phyloP scores from a whole-genome alignment of 495 filamentous ascomycete species.

The Aspergillus heteromorphus region DNA sequence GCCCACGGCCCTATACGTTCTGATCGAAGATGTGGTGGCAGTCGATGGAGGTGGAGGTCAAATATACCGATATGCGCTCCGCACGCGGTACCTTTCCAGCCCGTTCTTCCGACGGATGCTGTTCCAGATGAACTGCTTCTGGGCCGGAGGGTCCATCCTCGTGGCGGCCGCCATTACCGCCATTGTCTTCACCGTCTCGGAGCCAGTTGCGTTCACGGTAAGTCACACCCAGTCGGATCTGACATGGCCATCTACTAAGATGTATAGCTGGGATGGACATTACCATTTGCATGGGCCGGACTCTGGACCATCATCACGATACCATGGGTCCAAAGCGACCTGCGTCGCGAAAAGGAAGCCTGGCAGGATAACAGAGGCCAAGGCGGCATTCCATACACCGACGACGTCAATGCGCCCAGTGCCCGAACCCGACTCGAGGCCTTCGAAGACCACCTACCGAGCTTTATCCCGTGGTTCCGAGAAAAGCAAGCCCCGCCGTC shows the following conservation, averaged over 20 bases:
- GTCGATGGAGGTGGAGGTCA: constrained; percentile 72
- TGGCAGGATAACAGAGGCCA: constrained; percentile 48
- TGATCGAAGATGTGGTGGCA: constrained; percentile 76
- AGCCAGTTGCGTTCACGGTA: constrained; percentile 67
- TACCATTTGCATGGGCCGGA: constrained; percentile 63
- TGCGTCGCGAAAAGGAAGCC: constrained; percentile 56
- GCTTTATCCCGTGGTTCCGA: constrained; percentile 28
- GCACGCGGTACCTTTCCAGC: constrained; percentile 64
- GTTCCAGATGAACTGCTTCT: constrained; percentile 68
- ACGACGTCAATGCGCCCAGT: constrained; percentile 34
- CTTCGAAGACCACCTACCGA: constrained; percentile 29
- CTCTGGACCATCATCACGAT: constrained; percentile 65
- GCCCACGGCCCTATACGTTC: constrained; percentile 64
- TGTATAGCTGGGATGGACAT: constrained; percentile 53
- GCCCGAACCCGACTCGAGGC: constrained; percentile 39
- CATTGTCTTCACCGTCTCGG: constrained; percentile 55
- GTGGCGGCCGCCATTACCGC: constrained; percentile 53
- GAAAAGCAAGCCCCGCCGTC: constrained; percentile 23
- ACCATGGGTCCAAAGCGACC: constrained; percentile 57
- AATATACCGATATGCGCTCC: constrained; percentile 58
- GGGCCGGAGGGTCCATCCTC: constrained; percentile 57
- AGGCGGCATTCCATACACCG: constrained; percentile 34
- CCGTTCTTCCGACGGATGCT: constrained; percentile 68
- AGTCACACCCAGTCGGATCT: constrained; percentile 24
- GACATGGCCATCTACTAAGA: background rate